phyloP scores from a whole-genome alignment of 306 rosid species.

The Oemleria cerasiformis region DNA sequence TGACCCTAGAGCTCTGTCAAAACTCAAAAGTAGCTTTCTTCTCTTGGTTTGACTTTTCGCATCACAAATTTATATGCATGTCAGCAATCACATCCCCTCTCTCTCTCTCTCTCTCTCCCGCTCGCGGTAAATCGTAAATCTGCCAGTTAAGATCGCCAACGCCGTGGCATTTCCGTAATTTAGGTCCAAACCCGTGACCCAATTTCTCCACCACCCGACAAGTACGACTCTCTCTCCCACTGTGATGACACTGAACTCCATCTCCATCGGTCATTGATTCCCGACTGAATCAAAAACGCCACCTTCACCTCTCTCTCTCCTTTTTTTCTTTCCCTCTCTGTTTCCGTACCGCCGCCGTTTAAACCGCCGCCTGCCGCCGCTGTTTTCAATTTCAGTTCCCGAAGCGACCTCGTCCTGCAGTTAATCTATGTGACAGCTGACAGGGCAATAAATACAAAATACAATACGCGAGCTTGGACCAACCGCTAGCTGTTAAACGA shows the following conservation, averaged over 20 bases:
- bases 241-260: conserved; percentile 10
- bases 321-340: neutral
- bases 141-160: conserved; percentile 23
- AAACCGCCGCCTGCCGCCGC: conserved; percentile 18
- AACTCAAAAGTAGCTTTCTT: conserved; percentile 17
- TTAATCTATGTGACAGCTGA: neutral
- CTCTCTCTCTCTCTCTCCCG: conserved; percentile 1
- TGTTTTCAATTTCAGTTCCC: neutral
- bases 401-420: neutral
- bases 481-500: neutral
- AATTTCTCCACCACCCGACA: neutral
- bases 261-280: neutral
- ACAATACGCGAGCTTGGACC: neutral
- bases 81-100: conserved; percentile 5
- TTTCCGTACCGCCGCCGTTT: neutral
- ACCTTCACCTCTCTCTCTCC: neutral
- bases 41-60: conserved; percentile 17
- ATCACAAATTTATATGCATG: neutral
- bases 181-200: neutral
- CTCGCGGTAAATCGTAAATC: conserved; percentile 19
- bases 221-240: conserved; percentile 11
- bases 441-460: too few relatives aligned
- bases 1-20: neutral
- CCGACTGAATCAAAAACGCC: neutral
- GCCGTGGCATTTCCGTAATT: conserved; percentile 54